Evolutionary conservation across 192 early-diverging fungal genomes (phyloP), one percentile per base, ranked within the genome.

Genomic region (Haplosporangium gracile): DNA sequence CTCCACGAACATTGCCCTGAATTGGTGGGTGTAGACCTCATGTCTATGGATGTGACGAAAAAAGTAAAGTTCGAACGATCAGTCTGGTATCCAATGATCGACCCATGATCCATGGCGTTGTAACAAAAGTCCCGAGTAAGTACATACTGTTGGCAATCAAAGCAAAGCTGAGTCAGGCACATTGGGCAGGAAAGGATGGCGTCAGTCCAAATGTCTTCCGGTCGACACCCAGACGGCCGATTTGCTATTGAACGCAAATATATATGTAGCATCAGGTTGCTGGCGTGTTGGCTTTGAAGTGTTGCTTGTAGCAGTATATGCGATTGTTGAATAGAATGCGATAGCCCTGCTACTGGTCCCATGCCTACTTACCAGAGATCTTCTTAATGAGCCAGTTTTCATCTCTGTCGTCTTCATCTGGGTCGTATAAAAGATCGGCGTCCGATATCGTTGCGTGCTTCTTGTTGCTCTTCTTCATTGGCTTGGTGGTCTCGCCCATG

Each of bases 1-100:
- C 55, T 91, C 90, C 3, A 94, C 93, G 88, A 95, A 95, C 88
- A 95, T 93, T 26, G 94, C 93, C 42, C 94, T 85, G 79, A 89
- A 95, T 74, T 95, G 94, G 69, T 90, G 89, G 18, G 87, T 65
- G 78, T 93, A 94, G 16, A 75, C 24, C 9, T 92, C 92, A 65
- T 95, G 94, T 76, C 92, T 93, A 77, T 34, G 36, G 39, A 26
- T 32, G 26, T 26, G 5, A n/a, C 36, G 42, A 74, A 51, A 60
- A 60, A 63, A 63, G 39, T 10, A 75, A 60, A 15, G 39, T 65
- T 26, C 13, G 11, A 32, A 29, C 6, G n/a, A 2, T 65, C 60
- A 65, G n/a, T 34, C 8, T 8, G n/a, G 8, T 57, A 7, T 24
- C 60, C 32, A 13, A 16, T 32, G 29, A 4, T 32, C 60, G n/a